A percentile compares a stretch with the other conserved stretches of the same genome.
These are phyloP conservation scores for Botryotinia convoluta DNA, from an alignment of 2,329 filamentous ascomycete species.

Conservation along the genomic window DNA sequence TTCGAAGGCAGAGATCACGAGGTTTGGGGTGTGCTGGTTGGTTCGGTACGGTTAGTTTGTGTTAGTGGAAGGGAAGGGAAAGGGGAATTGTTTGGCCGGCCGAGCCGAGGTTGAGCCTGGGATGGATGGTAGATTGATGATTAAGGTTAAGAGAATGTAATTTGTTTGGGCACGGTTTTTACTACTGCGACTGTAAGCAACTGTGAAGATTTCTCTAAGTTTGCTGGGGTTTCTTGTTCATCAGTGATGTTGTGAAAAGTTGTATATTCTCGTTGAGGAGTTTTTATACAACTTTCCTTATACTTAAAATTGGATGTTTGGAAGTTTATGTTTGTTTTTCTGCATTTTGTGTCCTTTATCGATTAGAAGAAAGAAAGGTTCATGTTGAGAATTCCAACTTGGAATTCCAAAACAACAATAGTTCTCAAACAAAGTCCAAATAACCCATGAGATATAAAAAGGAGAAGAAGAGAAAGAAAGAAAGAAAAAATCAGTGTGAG, in stretches of 20 bases:
- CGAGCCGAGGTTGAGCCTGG: not conserved
- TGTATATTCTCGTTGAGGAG: not conserved
- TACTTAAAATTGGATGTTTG: not conserved
- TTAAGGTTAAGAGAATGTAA: no score
- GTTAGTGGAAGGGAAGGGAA: no score
- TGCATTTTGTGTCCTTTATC: fast-evolving
- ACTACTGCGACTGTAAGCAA: no score
- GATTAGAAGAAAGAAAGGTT: not conserved
- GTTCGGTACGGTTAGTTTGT: not conserved
- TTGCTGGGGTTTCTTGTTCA: no score
- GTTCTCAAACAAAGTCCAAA: fast-evolving
- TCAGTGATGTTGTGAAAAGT: no score
- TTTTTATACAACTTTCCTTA: not conserved
- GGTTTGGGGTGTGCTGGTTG: not conserved
- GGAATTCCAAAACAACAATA: not conserved
- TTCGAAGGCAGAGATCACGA: not conserved
- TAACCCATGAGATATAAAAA: not conserved
- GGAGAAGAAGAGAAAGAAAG: not conserved
- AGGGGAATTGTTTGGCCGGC: not conserved
- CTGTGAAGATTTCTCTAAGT: no score
- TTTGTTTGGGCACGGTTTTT: no score
- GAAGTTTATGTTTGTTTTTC: not conserved
- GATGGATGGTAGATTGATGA: not conserved
- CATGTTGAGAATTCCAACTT: fast-evolving
- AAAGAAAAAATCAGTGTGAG: not conserved